Base-by-base conservation (phyloP, 768 basidiomycete genomes). In the Russula olivacea region DNA sequence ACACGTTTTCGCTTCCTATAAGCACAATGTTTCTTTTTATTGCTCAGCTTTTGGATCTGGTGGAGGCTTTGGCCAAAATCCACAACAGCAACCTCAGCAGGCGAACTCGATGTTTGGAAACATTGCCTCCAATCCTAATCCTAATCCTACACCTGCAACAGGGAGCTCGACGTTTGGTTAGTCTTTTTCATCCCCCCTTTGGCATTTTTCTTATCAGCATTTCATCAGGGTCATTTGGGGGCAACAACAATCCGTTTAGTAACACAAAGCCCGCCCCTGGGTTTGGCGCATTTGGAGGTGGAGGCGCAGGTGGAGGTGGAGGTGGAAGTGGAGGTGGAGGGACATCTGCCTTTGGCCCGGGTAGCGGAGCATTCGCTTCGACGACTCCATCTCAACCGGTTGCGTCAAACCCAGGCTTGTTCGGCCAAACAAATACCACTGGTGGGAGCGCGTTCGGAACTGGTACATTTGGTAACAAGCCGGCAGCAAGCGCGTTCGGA, bases 61-160 rank as follows among this genome's bases (percentile, higher is more conserved):
- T 65, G 75, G 78, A 55, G 79, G 81, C 49, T 92, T 90, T 72
- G 81, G 81, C 36, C 83, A 60, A 51, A 66, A 58, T 23, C 61
- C 66, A 38, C 65, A 67, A 64, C 76, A 61, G 59, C 76, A 64
- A 58, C 86, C 83, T 66, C 87, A 82, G 70, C 81, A 81, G 66
- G 81, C 84, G 5, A 91, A 91, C 69, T 87, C 89, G 47, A 91
- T 91, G 88, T 92, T 91, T 72, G 89, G 89, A 54, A 83, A 80
- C 65, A 71, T 85, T 51, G 77, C 75, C 28, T 72, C 75, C 58
- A 67, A 76, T 30, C 49, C 69, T 15, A 67, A 76, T 30, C 49
- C 69, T 15, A 66, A 59, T 60, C 71, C 50, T 70, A 64, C 61
- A 74, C 74, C 59, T 70, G 76, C 21, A 71, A 74, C 43, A 67